Evolutionary conservation across 176 grass and related monocot genomes (phyloP).

Genomic region (Thalia dealbata): DNA sequence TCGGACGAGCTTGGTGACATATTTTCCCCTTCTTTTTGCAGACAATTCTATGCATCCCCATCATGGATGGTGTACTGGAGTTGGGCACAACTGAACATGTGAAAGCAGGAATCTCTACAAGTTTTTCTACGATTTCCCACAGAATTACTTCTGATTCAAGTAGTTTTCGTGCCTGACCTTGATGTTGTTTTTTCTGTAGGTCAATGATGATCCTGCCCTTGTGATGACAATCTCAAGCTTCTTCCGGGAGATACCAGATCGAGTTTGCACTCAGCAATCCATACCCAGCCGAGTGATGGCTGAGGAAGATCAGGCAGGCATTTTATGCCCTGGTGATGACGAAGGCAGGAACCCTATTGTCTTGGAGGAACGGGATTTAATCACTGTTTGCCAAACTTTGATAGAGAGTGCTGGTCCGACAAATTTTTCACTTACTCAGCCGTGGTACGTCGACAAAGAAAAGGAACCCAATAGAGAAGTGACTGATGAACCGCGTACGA

Average conservation of each 20-base stretch:
- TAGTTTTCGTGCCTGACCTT: neutral
- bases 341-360: neutral
- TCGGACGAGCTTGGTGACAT: no score
- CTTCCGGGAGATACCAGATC: constrained; percentile 36
- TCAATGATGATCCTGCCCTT: constrained; percentile 43
- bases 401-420: neutral
- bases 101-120: constrained; percentile 26
- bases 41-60: constrained; percentile 53
- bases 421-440: neutral
- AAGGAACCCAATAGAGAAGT: neutral
- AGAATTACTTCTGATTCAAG: neutral
- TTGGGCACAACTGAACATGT: constrained; percentile 58
- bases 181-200: constrained; percentile 14
- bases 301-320: neutral
- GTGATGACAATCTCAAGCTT: constrained; percentile 24
- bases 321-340: no score
- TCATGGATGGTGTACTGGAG: constrained; percentile 69
- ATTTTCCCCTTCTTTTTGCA: constrained; percentile 8
- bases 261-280: neutral
- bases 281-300: neutral
- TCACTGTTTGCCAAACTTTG: neutral
- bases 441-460: neutral
- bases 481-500: neutral
- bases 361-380: neutral
- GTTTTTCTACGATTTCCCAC: neutral